Conservation (phyloP, 164 flowering plant genomes). For the grape (Vitis vinifera) region ASM3070453v1 NC_081814.1:3103001-3103500, state of each 20-base stretch:
- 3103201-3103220: neutral
- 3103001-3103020: constrained; percentile 53
- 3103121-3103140: constrained; percentile 6
- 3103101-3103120: constrained; percentile 52
- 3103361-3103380: constrained; percentile 82
- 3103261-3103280: neutral
- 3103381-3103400: constrained; percentile 85
- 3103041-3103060: constrained; percentile 8
- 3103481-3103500: constrained; percentile 68
- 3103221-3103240: neutral
- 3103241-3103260: neutral
- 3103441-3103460: constrained; percentile 53
- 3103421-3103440: constrained; percentile 75
- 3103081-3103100: constrained; percentile 33
- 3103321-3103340: constrained; percentile 70
- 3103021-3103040: constrained; percentile 55
- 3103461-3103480: constrained; percentile 56
- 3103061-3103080: constrained; percentile 21
- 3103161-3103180: constrained; percentile 35
- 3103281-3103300: neutral
- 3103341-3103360: constrained; percentile 65
- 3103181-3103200: neutral
- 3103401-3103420: constrained; percentile 63
- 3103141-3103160: constrained; percentile 31
- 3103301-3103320: neutral